These are phyloP conservation scores for Hymenoscyphus albidus DNA, from an alignment of 2,329 filamentous ascomycete genomes.

Conservation along the genomic window DNA sequence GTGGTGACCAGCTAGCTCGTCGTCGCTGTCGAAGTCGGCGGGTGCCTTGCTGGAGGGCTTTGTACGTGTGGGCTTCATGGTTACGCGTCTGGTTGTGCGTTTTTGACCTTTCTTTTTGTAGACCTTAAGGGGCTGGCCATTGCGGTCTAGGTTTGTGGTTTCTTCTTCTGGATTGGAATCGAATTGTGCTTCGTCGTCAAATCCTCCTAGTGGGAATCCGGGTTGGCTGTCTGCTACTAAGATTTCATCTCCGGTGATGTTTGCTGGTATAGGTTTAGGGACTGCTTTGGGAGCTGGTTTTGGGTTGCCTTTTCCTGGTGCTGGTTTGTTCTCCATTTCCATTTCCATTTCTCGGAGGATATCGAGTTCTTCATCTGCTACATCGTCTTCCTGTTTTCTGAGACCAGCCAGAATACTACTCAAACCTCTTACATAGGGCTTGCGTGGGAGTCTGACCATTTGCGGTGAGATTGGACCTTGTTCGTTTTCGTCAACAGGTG, in stretches of 20 bases:
- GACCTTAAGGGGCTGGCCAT: constrained; percentile 56
- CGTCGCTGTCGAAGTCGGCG: constrained; percentile 36
- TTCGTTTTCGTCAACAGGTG: constrained; percentile 54
- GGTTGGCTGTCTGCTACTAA: constrained; percentile 43
- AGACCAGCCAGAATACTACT: constrained; percentile 71
- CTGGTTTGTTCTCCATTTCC: constrained; percentile 60
- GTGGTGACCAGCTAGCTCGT: constrained; percentile 39
- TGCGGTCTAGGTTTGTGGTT: constrained; percentile 42
- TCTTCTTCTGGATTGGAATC: constrained; percentile 49
- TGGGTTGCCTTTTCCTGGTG: background rate
- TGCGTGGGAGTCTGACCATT: constrained; percentile 49
- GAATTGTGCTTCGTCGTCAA: constrained; percentile 58
- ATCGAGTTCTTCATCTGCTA: constrained; percentile 69
- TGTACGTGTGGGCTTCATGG: constrained; percentile 53
- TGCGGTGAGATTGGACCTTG: constrained; percentile 46
- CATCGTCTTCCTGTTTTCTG: constrained; percentile 65
- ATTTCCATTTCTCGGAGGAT: constrained; percentile 68
- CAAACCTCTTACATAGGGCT: constrained; percentile 63
- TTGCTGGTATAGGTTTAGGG: constrained; percentile 23
- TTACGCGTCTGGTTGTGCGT: constrained; percentile 66
- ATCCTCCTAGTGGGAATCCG: constrained; percentile 51
- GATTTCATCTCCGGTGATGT: constrained; percentile 35
- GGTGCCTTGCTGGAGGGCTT: constrained; percentile 45
- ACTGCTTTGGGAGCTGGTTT: constrained; percentile 3
- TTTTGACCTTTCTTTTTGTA: constrained; percentile 86